Evolutionary conservation across 768 basidiomycete species (phyloP), one percentile per base, ranked within the genome.

Genomic region (Collybiopsis luxurians): DNA sequence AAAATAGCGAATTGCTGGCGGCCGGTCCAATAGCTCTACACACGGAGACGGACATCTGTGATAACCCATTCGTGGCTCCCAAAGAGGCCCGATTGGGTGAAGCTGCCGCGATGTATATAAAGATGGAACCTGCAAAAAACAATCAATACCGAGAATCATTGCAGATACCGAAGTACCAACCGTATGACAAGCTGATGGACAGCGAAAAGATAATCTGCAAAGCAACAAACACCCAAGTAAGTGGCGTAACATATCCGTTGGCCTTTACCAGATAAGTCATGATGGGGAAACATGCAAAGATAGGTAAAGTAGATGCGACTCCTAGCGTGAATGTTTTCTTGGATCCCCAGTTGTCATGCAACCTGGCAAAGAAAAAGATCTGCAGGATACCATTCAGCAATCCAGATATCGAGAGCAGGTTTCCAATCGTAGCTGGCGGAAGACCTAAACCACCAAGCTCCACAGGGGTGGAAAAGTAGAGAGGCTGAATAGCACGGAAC

Each of bases 361-460:
- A 21, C 24, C 61, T 65, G 23, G 67, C 63, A 39, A 60, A 53
- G 56, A 83, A 71, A 64, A 83, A 80, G 64, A 84, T 82, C 61
- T 83, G 82, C 63, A 83, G 65, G 54, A 81, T 17, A 34, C 79
- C 80, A 59, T 81, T 84, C 53, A 75, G 62, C 15, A 82, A 57
- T 9, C 86, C 86, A 58, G 72, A 79, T 4, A 67, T 56, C 17
- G 79, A 76, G 58, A 86, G 76, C 55, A 85, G 80, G 28, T 73
- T 68, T 5, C 89, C 89, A 36, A 91, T 91, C 4, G 67, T 63
- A 40, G 79, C 77, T 0, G 90, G 85, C 23, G 76, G 70, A 39
- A 91, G 72, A 3, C 87, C 87, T 4, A 90, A 78, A 1, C 89
- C 89, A 23, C 89, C 89, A 1, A 79, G 72, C 15, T 70, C 67